Evolutionary conservation across 2,329 filamentous ascomycete genomes (phyloP), one percentile per base, ranked within the genome.

Genomic region (Cladobotryum protrusum): DNA sequence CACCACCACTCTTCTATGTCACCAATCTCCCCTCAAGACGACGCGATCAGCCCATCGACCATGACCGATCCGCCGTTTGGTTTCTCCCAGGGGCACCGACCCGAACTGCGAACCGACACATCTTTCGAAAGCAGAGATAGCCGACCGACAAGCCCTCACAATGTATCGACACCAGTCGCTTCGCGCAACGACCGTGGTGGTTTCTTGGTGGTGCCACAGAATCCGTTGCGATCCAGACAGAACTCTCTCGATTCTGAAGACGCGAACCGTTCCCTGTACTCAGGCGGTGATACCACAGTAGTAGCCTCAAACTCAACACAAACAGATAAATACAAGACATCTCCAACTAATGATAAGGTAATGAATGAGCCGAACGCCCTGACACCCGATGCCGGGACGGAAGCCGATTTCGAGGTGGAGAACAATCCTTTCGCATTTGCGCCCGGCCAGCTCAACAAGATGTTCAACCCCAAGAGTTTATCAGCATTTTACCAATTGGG

Each of bases 391-490:
- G 77, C 81, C 35, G 87, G 87, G 6, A 87, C 83, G 47, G 87
- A 91, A 63, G 75, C 71, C 15, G 87, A 92, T 54, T 96, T 95
- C 59, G 60, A 80, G 13, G 83, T 92, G 11, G 77, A 85, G 5
- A 75, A 89, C 64, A 95, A 93, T 64, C 85, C 86, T 0, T 96
- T 96, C 61, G 90, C 89, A 14, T 96, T 89, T 63, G 82, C 83
- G 2, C 87, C 87, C 3, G 90, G 91, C 13, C 85, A 95, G 62
- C 75, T 96, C 55, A 85, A 83, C 60, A 96, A 95, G 67, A 79
- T 96, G 71, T 82, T 92, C 54, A 93, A 95, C 63, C 91, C 91
- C 3, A 96, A 96, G 72, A 95, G 83, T 54, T 70, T 95, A 51
- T 75, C 85, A 12, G 90, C 90, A 1, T 95, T 92, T 58, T 87